Evolutionary conservation across 345 rosid species (phyloP).

Genomic region (Cochlearia excelsa): DNA sequence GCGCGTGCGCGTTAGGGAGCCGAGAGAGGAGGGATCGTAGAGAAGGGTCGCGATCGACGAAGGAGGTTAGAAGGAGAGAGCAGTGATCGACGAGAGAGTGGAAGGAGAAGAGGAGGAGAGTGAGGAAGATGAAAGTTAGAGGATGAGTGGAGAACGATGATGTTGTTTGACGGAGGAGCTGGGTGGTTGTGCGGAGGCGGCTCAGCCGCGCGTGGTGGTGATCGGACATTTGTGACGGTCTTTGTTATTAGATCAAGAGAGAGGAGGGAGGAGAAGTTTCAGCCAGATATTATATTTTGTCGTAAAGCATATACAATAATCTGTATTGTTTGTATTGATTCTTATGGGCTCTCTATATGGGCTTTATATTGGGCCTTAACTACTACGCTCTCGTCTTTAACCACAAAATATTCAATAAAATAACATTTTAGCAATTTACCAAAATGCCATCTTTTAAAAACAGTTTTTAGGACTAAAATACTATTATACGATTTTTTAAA

Average conservation of each 20-base stretch:
- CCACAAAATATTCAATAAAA: too few species aligned
- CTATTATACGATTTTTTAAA: too few species aligned
- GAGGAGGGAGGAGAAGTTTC: not conserved
- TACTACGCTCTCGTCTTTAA: too few species aligned
- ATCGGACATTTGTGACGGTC: slow-evolving; percentile 55
- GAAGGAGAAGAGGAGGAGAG: slow-evolving; percentile 74
- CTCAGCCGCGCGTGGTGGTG: slow-evolving; percentile 45
- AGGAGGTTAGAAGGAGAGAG: slow-evolving; percentile 56
- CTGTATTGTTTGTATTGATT: too few species aligned
- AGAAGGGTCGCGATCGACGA: slow-evolving; percentile 84
- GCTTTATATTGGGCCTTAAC: too few species aligned
- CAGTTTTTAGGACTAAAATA: too few species aligned
- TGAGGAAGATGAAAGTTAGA: slow-evolving; percentile 61
- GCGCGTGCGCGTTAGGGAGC: slow-evolving; percentile 44
- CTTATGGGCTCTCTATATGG: too few species aligned
- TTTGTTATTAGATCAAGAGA: slow-evolving; percentile 26
- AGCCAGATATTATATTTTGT: too few species aligned
- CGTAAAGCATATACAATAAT: too few species aligned
- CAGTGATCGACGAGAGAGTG: slow-evolving; percentile 75
- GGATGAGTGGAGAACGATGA: slow-evolving; percentile 49
- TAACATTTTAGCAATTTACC: too few species aligned
- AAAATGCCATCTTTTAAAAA: too few species aligned
- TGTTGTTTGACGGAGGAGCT: slow-evolving; percentile 52
- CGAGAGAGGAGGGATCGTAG: slow-evolving; percentile 83
- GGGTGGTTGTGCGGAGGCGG: slow-evolving; percentile 62